A percentile compares a stretch with the other conserved stretches of the same genome.
Evolutionary conservation across 108 stramenopile genomes (phyloP).

Genomic region (Chaetoceros tenuissimus): DNA sequence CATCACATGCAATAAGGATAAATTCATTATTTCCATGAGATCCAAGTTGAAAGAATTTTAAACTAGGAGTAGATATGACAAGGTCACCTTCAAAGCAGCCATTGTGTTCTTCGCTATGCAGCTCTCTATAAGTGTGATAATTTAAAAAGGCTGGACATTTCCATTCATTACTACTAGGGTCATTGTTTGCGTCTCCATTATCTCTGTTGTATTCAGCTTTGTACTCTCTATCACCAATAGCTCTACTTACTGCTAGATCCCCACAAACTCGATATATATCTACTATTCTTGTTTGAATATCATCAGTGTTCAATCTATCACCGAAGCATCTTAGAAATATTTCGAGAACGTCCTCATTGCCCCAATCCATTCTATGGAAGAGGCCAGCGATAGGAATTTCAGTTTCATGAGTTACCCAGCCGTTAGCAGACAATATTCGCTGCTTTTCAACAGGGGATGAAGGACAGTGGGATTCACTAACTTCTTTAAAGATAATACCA

Average conservation of each 20-base stretch:
- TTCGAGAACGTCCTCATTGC: conserved; percentile 62
- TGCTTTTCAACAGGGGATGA: conserved; percentile 38
- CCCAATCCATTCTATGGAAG: conserved; percentile 60
- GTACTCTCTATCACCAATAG: conserved; percentile 77
- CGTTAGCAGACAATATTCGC: conserved; percentile 68
- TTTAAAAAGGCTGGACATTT: background rate
- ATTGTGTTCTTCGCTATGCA: conserved; percentile 48
- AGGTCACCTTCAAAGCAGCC: conserved; percentile 63
- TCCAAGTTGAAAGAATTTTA: conserved; percentile 37
- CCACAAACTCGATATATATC: conserved; percentile 73
- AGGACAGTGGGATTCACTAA: conserved; percentile 57
- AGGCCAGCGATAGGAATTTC: conserved; percentile 58
- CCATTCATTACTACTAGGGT: conserved; percentile 4
- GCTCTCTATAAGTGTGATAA: background rate
- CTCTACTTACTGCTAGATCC: conserved; percentile 75
- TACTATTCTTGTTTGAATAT: conserved; percentile 49
- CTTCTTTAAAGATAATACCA: conserved; percentile 46
- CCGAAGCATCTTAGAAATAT: conserved; percentile 62
- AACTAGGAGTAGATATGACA: conserved; percentile 53
- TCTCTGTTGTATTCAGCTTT: conserved; percentile 61
- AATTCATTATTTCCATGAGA: conserved; percentile 51
- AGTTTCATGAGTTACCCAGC: conserved; percentile 68
- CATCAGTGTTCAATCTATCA: conserved; percentile 27
- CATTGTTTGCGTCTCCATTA: conserved; percentile 4
- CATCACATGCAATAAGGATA: conserved; percentile 72